Conservation (phyloP, 306 rosid species). For the Pyrus bretschneideri region DNA sequence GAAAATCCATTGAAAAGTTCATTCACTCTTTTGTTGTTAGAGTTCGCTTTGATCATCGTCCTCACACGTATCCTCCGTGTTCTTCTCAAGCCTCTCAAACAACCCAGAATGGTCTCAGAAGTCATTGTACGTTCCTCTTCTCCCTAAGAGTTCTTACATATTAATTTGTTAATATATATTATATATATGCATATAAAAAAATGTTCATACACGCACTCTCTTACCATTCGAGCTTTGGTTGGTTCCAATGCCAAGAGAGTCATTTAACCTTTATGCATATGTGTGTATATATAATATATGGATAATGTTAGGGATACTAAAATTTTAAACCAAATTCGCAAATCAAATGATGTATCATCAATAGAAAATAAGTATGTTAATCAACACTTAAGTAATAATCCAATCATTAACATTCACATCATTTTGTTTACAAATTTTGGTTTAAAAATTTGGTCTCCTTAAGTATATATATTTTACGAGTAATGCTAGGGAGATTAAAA, state of each 20-base stretch:
- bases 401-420: too few species aligned
- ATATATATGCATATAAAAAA: background rate
- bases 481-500: too few species aligned
- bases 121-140: conserved; percentile 45
- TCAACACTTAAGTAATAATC: too few species aligned
- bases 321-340: too few species aligned
- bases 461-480: too few species aligned
- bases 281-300: background rate
- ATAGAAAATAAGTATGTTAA: too few species aligned
- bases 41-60: conserved; percentile 22
- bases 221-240: background rate
- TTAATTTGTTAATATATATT: background rate
- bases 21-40: conserved; percentile 39
- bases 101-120: conserved; percentile 60
- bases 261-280: background rate
- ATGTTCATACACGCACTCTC: background rate
- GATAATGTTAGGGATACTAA: too few species aligned
- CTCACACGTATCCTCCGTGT: conserved; percentile 32
- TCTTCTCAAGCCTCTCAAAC: conserved; percentile 61
- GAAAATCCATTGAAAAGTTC: conserved; percentile 30
- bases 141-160: background rate
- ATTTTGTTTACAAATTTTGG: too few species aligned
- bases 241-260: background rate
- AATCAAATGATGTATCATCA: too few species aligned
- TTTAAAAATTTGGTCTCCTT: too few species aligned